Evolutionary conservation across 371 early-diverging fungal species (phyloP).

Genomic region (Mortierella sp.): DNA sequence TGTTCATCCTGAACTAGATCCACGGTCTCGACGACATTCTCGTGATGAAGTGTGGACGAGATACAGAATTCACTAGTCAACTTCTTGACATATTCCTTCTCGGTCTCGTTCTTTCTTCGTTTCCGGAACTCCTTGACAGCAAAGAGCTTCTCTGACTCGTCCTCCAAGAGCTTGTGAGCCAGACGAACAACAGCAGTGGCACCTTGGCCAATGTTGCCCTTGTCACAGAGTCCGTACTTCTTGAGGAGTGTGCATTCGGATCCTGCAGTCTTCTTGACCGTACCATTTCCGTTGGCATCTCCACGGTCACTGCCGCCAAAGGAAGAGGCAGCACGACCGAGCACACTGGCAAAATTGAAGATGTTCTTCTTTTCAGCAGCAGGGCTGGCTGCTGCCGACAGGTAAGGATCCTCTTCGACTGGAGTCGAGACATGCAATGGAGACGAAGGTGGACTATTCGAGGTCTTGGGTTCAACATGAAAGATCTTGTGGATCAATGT

Average conservation of each 20-base stretch:
- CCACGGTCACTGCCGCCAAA: constrained; percentile 34
- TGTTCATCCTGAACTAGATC: constrained; percentile 90
- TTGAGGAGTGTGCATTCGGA: constrained; percentile 53
- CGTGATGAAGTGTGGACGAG: constrained; percentile 84
- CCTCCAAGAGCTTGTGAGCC: constrained; percentile 68
- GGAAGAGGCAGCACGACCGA: constrained; percentile 43
- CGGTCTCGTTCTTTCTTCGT: constrained; percentile 81
- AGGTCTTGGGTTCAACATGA: constrained; percentile 45
- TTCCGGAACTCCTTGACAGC: constrained; percentile 95
- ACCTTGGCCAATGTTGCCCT: constrained; percentile 87
- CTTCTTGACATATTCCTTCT: constrained; percentile 91
- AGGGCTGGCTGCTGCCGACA: constrained; percentile 17
- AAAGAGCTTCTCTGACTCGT: constrained; percentile 74
- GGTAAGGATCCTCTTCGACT: constrained; percentile 28
- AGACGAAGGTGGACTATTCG: constrained; percentile 28
- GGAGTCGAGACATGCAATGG: constrained; percentile 17
- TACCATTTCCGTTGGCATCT: constrained; percentile 10
- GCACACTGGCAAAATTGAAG: constrained; percentile 50
- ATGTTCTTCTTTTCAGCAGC: constrained; percentile 43
- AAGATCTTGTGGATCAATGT: constrained; percentile 54
- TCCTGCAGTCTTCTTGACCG: constrained; percentile 6
- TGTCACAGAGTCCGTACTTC: constrained; percentile 85
- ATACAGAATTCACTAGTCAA: constrained; percentile 93
- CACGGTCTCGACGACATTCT: constrained; percentile 89
- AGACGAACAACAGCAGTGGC: constrained; percentile 94